phyloP scores from a whole-genome alignment of 1,284 basidiomycete species.

The Ganoderma boninense region DNA sequence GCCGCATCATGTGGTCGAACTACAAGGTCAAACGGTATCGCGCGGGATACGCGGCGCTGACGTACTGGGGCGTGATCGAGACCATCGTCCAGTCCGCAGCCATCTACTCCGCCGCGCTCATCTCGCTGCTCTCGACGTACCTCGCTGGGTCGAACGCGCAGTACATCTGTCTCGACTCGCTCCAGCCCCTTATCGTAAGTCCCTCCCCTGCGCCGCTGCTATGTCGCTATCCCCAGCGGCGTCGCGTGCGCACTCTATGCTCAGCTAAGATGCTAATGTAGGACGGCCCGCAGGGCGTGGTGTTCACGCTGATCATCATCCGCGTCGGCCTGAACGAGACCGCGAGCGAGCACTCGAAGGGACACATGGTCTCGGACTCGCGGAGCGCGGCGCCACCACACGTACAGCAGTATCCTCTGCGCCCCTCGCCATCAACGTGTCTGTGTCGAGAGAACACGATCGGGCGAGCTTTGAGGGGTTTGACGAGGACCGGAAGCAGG shows the following conservation, averaged over 20 bases:
- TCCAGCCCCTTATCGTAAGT: conserved; percentile 32
- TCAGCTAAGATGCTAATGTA: not conserved
- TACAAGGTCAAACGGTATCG: conserved; percentile 14
- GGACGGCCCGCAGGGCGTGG: conserved; percentile 22
- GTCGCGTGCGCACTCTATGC: not conserved
- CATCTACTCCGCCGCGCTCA: conserved; percentile 31
- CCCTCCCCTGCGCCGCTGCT: not conserved
- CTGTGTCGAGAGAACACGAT: conserved; percentile 4
- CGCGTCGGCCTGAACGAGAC: conserved; percentile 31
- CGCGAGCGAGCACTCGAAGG: conserved; percentile 21
- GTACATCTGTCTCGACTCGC: conserved; percentile 29
- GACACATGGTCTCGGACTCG: conserved; percentile 15
- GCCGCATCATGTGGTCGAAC: conserved; percentile 24
- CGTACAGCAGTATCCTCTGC: conserved; percentile 10
- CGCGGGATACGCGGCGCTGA: not conserved
- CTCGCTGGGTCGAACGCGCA: conserved; percentile 30
- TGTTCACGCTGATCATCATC: conserved; percentile 34
- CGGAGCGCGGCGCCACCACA: not conserved
- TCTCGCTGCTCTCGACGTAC: conserved; percentile 30
- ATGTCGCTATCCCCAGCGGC: not conserved
- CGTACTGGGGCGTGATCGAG: conserved; percentile 30
- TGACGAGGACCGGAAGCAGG: not conserved
- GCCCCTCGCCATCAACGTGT: conserved; percentile 13
- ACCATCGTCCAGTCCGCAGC: conserved; percentile 33
- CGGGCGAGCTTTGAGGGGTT: conserved; percentile 1